phyloP scores from a whole-genome alignment of 1,284 basidiomycete genomes.

The Agaricales sp. region DNA sequence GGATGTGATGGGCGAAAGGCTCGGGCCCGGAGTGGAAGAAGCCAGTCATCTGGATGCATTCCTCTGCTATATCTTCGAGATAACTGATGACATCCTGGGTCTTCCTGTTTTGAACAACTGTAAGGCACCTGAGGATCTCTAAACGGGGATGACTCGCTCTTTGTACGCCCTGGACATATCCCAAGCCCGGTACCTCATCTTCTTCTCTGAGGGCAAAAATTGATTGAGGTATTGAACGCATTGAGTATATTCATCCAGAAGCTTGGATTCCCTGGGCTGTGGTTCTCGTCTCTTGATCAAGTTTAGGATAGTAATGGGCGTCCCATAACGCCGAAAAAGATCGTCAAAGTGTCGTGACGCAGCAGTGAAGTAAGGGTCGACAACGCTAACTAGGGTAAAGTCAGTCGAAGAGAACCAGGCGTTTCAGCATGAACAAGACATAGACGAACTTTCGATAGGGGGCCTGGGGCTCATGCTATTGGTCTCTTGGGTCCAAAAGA shows the following conservation, averaged over 20 bases:
- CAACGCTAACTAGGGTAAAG: slow-evolving; percentile 64
- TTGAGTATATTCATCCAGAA: slow-evolving; percentile 86
- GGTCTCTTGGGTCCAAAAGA: slow-evolving; percentile 94
- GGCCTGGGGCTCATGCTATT: slow-evolving; percentile 87
- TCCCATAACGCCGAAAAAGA: slow-evolving; percentile 84
- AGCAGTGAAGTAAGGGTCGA: slow-evolving; percentile 93
- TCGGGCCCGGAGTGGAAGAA: slow-evolving; percentile 91
- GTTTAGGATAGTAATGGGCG: slow-evolving; percentile 91
- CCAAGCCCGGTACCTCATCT: slow-evolving; percentile 91
- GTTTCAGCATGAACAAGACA: not conserved
- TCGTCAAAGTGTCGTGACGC: slow-evolving; percentile 93
- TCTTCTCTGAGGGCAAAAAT: slow-evolving; percentile 80
- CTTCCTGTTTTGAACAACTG: slow-evolving; percentile 57
- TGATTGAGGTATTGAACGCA: slow-evolving; percentile 94
- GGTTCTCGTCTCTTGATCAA: slow-evolving; percentile 83
- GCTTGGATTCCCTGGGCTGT: slow-evolving; percentile 86
- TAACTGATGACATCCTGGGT: slow-evolving; percentile 95
- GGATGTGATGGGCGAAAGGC: slow-evolving; percentile 58
- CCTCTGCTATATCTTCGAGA: slow-evolving; percentile 92
- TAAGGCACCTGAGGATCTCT: too few relatives aligned
- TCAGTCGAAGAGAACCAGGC: slow-evolving; percentile 3
- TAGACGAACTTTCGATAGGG: slow-evolving; percentile 81
- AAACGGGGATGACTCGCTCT: slow-evolving; percentile 41
- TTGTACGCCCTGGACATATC: slow-evolving; percentile 94
- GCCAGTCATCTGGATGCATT: slow-evolving; percentile 83